Base-by-base conservation (phyloP, 805 yeast species). In the Candida loeiensis region DNA sequence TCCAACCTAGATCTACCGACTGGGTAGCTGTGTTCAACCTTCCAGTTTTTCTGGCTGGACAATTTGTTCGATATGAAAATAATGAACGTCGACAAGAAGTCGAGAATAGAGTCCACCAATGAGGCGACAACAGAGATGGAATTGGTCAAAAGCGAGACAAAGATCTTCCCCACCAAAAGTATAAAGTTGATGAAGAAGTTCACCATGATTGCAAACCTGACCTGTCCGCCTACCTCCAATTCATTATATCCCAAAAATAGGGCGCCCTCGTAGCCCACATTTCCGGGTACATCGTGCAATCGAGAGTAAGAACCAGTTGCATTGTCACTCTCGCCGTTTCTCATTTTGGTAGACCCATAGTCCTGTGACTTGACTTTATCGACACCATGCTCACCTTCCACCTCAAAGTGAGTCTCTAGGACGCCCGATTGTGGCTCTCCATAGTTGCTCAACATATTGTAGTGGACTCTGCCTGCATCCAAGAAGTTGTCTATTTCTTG, bases 71-170 rank as follows among this genome's bases (percentile, higher is more conserved):
- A 76, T 34, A 74, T 56, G 61, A 69, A 84, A 36, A 85, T 85
- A 48, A 85, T 85, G 43, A 82, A 64, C 0, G 93, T 85, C 13
- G 90, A 83, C 40, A 85, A 58, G 39, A 85, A 79, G 53, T 85
- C 95, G 46, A 85, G 70, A 0, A 79, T 66, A 2, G 91, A 84
- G 61, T 85, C 95, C 29, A 85, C 51, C 46, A 85, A 71, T 1
- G 93, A 84, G 0, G 95, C 95, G 37, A 85, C 66, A 35, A 85
- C 76, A 5, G 93, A 84, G 47, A 85, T 76, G 8, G 95, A 85
- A 53, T 67, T 72, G 0, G 91, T 80, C 54, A 80, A 61, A n/a
- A 77, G 45, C 1, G 80, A 77, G 17, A 82, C 87, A 9, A 71
- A 63, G 3, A 72, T 43, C 53, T 85, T 85, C 2, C 85, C 89